Conservation (phyloP, 2,329 filamentous ascomycete species). For the Cadophora gregata region DNA sequence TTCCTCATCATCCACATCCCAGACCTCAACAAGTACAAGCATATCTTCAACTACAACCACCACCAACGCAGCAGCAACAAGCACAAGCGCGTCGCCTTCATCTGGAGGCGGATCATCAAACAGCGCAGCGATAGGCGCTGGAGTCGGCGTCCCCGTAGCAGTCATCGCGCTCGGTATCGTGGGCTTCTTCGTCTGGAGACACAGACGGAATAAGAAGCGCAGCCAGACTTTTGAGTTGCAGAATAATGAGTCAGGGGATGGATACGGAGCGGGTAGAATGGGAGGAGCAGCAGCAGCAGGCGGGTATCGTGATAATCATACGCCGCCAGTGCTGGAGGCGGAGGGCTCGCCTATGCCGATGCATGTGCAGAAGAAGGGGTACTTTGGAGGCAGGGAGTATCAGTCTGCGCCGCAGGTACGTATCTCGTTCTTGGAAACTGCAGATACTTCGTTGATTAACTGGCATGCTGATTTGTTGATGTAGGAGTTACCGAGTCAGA, state of each 20-base stretch:
- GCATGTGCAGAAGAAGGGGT: slow-evolving; percentile 16
- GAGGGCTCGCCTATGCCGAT: not conserved
- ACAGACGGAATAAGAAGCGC: slow-evolving; percentile 14
- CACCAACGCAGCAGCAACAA: slow-evolving; percentile 4
- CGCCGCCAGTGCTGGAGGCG: not conserved
- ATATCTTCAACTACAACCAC: slow-evolving; percentile 21
- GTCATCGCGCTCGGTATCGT: slow-evolving; percentile 24
- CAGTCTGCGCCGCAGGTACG: not conserved
- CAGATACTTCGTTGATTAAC: too few relatives aligned
- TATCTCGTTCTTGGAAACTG: too few relatives aligned
- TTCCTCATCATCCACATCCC: slow-evolving; percentile 1
- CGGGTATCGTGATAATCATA: slow-evolving; percentile 6
- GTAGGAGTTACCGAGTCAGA: slow-evolving; percentile 9
- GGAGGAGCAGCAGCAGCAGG: not conserved
- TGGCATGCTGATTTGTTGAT: too few relatives aligned
- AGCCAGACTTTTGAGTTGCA: slow-evolving; percentile 20
- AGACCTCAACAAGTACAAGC: slow-evolving; percentile 21
- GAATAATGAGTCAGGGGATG: not conserved
- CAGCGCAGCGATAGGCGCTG: slow-evolving; percentile 30
- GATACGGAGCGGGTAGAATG: not conserved
- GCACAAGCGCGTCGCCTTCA: not conserved
- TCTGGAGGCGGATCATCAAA: slow-evolving; percentile 11
- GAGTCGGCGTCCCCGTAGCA: slow-evolving; percentile 28
- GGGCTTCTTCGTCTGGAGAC: slow-evolving; percentile 27
- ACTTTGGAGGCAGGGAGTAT: slow-evolving; percentile 21